phyloP scores from a whole-genome alignment of 208 protist genomes.

The Strigomonas galati region DNA sequence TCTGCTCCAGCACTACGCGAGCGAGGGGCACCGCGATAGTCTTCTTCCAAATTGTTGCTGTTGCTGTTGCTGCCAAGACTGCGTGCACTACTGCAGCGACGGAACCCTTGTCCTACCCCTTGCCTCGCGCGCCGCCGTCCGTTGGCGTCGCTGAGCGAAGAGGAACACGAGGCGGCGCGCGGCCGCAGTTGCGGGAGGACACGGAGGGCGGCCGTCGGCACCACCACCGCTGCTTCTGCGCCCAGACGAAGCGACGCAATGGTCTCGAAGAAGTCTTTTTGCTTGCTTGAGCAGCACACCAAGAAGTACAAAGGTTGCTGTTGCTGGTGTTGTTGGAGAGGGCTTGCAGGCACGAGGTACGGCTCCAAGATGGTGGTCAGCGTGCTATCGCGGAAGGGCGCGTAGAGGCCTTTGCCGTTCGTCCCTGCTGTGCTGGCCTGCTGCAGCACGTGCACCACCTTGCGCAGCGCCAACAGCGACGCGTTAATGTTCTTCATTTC shows the following conservation, averaged over 20 bases:
- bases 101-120: too few relatives aligned
- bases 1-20: too few relatives aligned
- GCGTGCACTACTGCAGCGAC: too few relatives aligned
- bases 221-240: conserved; percentile 54
- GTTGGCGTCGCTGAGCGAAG: not conserved
- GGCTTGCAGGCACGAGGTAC: conserved; percentile 32
- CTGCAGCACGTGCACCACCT: conserved; percentile 64
- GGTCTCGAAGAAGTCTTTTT: conserved; percentile 64
- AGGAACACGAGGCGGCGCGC: not conserved
- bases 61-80: too few relatives aligned
- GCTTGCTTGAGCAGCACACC: conserved; percentile 67
- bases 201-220: conserved; percentile 28
- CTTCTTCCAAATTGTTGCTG: too few relatives aligned
- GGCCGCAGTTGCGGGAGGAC: conserved; percentile 18
- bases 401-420: conserved; percentile 17
- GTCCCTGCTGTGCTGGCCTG: conserved; percentile 9
- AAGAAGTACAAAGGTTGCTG: conserved; percentile 19
- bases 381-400: conserved; percentile 67
- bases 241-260: conserved; percentile 66
- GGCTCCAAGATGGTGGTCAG: conserved; percentile 67
- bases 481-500: conserved; percentile 78
- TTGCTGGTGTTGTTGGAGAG: not conserved
- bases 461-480: conserved; percentile 75
- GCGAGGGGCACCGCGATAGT: too few relatives aligned
- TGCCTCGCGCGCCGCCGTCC: not conserved